These are phyloP conservation scores for Lathyrus sativus DNA, from an alignment of 306 rosid species.

Conservation along the genomic window DNA sequence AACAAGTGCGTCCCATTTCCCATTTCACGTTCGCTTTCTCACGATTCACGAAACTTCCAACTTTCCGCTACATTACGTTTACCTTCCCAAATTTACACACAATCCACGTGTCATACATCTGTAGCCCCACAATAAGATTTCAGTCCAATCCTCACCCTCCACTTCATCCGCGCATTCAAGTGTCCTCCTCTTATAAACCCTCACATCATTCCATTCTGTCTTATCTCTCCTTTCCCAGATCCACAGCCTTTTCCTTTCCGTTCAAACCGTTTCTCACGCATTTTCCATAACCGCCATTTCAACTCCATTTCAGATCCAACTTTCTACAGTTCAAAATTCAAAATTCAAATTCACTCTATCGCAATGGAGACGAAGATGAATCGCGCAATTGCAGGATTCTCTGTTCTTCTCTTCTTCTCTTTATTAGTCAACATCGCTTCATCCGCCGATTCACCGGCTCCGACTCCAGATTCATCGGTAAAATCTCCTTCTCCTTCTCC, in stretches of 20 bases:
- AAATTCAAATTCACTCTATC: not conserved
- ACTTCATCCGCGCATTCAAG: slow-evolving; percentile 35
- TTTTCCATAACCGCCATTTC: slow-evolving; percentile 20
- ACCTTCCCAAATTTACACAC: not conserved
- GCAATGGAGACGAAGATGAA: slow-evolving; percentile 48
- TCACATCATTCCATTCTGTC: not conserved
- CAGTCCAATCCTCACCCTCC: slow-evolving; percentile 45
- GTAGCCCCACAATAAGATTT: not conserved
- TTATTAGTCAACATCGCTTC: slow-evolving; percentile 29
- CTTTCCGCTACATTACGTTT: slow-evolving; percentile 3
- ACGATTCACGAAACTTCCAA: slow-evolving; percentile 20
- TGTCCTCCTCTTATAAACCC: slow-evolving; percentile 31
- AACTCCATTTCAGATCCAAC: slow-evolving; percentile 48
- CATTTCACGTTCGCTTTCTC: slow-evolving; percentile 3
- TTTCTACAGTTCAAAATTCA: not conserved
- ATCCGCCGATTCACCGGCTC: slow-evolving; percentile 40
- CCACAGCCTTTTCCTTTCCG: slow-evolving; percentile 24
- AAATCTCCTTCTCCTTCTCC: slow-evolving; percentile 43
- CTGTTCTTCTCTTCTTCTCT: slow-evolving; percentile 36
- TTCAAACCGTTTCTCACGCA: slow-evolving; percentile 36
- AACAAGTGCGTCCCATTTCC: not conserved
- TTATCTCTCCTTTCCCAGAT: slow-evolving; percentile 42
- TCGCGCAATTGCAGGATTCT: slow-evolving; percentile 31
- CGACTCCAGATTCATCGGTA: slow-evolving; percentile 30
- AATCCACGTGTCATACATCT: slow-evolving; percentile 43